Conservation (phyloP, 2,329 filamentous ascomycete species). For the Colletotrichum costaricense region DNA sequence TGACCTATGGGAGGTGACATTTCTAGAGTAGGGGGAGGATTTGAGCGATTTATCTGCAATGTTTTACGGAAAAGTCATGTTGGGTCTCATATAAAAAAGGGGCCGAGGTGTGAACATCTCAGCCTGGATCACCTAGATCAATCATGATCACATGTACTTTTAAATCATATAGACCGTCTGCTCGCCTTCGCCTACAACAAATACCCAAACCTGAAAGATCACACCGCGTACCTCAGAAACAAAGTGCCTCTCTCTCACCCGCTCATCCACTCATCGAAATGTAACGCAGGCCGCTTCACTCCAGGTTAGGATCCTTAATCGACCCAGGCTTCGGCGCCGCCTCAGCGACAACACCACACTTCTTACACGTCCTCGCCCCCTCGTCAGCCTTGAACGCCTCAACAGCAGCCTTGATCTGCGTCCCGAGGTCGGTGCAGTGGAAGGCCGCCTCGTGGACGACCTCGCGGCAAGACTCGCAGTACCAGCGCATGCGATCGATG, state of each 20-base stretch:
- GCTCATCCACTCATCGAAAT: background rate
- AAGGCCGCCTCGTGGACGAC: conserved; percentile 90
- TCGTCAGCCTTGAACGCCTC: conserved; percentile 79
- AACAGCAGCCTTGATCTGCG: conserved; percentile 93
- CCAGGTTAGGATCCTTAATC: conserved; percentile 69
- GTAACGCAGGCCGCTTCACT: conserved; percentile 37
- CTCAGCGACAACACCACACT: conserved; percentile 82
- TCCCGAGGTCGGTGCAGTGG: conserved; percentile 89
- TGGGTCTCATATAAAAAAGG: background rate
- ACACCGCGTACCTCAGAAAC: background rate
- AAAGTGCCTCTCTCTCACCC: background rate
- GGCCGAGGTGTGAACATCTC: background rate
- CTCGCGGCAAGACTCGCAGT: conserved; percentile 77
- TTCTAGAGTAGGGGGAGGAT: background rate
- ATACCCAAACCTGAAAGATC: background rate
- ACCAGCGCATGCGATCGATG: conserved; percentile 89
- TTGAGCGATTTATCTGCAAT: background rate
- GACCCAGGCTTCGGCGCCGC: conserved; percentile 71
- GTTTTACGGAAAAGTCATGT: background rate
- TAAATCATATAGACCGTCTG: conserved; percentile 19
- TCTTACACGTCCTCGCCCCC: conserved; percentile 77
- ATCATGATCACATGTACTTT: conserved; percentile 25
- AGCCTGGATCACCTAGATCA: conserved; percentile 1
- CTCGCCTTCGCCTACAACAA: conserved; percentile 15
- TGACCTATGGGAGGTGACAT: background rate